Evolutionary conservation across 805 yeast genomes (phyloP).

Genomic region (Pichia californica): DNA sequence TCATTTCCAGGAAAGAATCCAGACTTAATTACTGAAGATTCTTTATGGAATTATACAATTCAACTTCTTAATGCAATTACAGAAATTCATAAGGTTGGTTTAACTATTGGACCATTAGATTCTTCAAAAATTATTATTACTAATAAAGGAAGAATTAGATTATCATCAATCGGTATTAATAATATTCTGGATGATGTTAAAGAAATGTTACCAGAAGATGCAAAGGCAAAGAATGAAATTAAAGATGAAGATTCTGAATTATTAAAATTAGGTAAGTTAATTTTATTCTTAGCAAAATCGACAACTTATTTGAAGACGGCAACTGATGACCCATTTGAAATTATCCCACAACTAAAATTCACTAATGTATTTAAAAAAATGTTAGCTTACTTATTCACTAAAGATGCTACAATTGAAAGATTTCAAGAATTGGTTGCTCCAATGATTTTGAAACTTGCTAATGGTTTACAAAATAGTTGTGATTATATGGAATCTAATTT

Average conservation of each 20-base stretch:
- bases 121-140: conserved; percentile 69
- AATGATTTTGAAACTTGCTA: conserved; percentile 39
- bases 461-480: conserved; percentile 43
- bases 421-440: conserved; percentile 37
- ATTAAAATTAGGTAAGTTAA: conserved; percentile 48
- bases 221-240: conserved; percentile 13
- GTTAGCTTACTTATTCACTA: conserved; percentile 31
- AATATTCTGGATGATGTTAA: conserved; percentile 48
- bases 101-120: conserved; percentile 58
- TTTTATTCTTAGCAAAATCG: conserved; percentile 47
- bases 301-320: conserved; percentile 21
- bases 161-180: conserved; percentile 63
- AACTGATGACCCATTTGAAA: conserved; percentile 16
- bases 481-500: conserved; percentile 60
- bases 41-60: conserved; percentile 68
- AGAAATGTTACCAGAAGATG: conserved; percentile 26
- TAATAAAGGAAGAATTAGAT: conserved; percentile 60
- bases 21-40: conserved; percentile 53
- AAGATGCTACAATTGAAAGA: conserved; percentile 24
- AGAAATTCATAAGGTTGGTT: conserved; percentile 56
- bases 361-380: conserved; percentile 42
- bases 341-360: conserved; percentile 29
- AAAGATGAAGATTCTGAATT: conserved; percentile 43
- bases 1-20: conserved; percentile 32
- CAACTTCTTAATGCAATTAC: conserved; percentile 68